Evolutionary conservation across 768 basidiomycete genomes (phyloP).

Genomic region (Dacryopinax spathularia): DNA sequence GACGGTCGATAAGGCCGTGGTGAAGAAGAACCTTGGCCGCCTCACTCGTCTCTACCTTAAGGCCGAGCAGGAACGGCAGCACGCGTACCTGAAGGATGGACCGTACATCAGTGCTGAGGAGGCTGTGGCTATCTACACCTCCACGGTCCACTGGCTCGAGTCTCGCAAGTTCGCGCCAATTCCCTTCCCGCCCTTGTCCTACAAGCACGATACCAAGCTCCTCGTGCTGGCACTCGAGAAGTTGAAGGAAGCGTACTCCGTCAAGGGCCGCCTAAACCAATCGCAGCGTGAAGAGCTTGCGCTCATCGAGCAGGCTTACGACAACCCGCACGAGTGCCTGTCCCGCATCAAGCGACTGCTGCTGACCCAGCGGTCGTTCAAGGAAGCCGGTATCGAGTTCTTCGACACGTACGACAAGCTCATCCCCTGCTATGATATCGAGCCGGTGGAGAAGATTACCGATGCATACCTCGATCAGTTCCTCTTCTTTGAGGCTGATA

Average conservation of each 20-base stretch:
- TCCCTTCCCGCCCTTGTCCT: conserved; percentile 97
- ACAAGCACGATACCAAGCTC: conserved; percentile 98
- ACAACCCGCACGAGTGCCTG: conserved; percentile 96
- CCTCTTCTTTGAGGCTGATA: conserved; percentile 97
- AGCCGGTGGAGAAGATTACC: conserved; percentile 99
- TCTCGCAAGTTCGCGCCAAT: conserved; percentile 96
- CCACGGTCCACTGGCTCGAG: conserved; percentile 98
- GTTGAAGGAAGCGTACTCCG: conserved; percentile 95
- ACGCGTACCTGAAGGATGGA: conserved; percentile 96
- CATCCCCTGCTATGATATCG: conserved; percentile 97
- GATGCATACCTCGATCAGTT: conserved; percentile 99
- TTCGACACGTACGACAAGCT: conserved; percentile 97
- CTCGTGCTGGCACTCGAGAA: conserved; percentile 94
- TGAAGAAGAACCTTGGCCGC: conserved; percentile 97
- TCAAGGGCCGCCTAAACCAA: conserved; percentile 94
- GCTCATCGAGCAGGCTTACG: conserved; percentile 96
- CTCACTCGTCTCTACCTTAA: conserved; percentile 95
- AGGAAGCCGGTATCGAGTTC: conserved; percentile 93
- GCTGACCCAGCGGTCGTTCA: conserved; percentile 95
- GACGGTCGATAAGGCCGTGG: conserved; percentile 95
- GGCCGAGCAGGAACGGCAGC: conserved; percentile 97
- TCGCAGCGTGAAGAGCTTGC: conserved; percentile 97
- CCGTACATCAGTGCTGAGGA: conserved; percentile 98
- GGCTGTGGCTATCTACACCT: conserved; percentile 96
- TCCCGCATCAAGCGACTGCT: conserved; percentile 96